Evolutionary conservation across 148 eudicot genomes (phyloP).

Genomic region (Amaranthus hypochondriacus): DNA sequence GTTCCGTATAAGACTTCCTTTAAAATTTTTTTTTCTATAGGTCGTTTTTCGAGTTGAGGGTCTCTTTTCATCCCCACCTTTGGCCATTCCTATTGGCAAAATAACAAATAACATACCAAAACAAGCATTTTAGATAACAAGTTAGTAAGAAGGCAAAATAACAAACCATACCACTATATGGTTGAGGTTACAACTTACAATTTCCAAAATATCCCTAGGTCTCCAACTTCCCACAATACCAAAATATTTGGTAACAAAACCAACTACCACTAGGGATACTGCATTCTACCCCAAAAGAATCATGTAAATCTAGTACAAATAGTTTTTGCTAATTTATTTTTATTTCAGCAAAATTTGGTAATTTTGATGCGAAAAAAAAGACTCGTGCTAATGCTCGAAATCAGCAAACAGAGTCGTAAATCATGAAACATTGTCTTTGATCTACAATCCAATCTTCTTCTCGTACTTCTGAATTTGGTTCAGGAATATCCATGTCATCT

Average conservation of each 20-base stretch:
- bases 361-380: slow-evolving; percentile 4
- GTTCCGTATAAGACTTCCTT: no score
- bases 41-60: no score
- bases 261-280: slow-evolving; percentile 10
- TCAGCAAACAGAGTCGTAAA: slow-evolving; percentile 14
- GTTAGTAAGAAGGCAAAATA: no score
- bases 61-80: no score
- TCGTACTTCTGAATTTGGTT: slow-evolving; percentile 36
- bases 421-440: slow-evolving; percentile 1
- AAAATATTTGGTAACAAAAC: not conserved
- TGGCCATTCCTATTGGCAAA: no score
- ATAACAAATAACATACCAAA: no score
- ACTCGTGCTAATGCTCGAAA: slow-evolving; percentile 17
- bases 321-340: slow-evolving; percentile 21
- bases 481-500: slow-evolving; percentile 44
- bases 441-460: slow-evolving; percentile 28
- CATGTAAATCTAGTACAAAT: slow-evolving; percentile 8
- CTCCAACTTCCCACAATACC: slow-evolving; percentile 4
- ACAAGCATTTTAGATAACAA: no score
- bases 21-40: no score
- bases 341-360: slow-evolving; percentile 17
- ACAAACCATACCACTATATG: not conserved
- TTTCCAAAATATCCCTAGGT: not conserved
- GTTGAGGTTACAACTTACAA: slow-evolving; percentile 1
- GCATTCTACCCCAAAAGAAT: slow-evolving; percentile 23